These are phyloP conservation scores for Wickerhamiella shivajii DNA, from an alignment of 805 yeast genomes.

Conservation along the genomic window DNA sequence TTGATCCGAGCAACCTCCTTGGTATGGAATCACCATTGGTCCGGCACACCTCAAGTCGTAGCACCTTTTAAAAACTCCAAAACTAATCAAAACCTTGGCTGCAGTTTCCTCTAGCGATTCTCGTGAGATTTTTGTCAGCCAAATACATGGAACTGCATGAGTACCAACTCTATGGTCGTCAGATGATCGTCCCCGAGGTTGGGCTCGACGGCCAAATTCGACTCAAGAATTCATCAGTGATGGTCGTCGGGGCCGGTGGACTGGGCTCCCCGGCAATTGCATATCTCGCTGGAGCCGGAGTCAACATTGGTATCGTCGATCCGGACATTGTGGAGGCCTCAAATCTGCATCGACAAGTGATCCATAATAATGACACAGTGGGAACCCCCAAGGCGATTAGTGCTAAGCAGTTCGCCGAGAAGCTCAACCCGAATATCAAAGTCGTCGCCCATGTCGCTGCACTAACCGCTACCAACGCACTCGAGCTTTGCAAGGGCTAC, in stretches of 20 bases:
- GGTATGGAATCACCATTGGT: no score
- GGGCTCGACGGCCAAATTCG: slow-evolving; percentile 42
- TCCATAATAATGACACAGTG: slow-evolving; percentile 53
- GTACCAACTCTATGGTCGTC: slow-evolving; percentile 78
- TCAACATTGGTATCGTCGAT: slow-evolving; percentile 80
- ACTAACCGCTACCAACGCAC: slow-evolving; percentile 38
- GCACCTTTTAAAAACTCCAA: no score
- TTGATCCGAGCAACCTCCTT: no score
- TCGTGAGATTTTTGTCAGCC: no score
- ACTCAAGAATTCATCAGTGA: slow-evolving; percentile 41
- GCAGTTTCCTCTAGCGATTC: no score
- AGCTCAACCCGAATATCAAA: slow-evolving; percentile 54
- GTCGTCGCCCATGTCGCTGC: slow-evolving; percentile 31
- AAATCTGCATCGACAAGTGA: slow-evolving; percentile 77
- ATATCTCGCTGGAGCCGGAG: slow-evolving; percentile 77
- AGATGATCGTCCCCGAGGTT: slow-evolving; percentile 79
- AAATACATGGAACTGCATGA: slow-evolving; percentile 36
- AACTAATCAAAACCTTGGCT: no score
- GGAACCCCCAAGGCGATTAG: slow-evolving; percentile 67
- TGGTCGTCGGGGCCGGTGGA: slow-evolving; percentile 95
- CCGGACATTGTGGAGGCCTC: slow-evolving; percentile 72
- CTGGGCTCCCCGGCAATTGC: slow-evolving; percentile 83
- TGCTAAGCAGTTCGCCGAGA: slow-evolving; percentile 41
- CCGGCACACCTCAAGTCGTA: no score
- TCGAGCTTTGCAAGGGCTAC: slow-evolving; percentile 44